phyloP scores from a whole-genome alignment of 1,284 basidiomycete species.

The Heterobasidion parviporum region DNA sequence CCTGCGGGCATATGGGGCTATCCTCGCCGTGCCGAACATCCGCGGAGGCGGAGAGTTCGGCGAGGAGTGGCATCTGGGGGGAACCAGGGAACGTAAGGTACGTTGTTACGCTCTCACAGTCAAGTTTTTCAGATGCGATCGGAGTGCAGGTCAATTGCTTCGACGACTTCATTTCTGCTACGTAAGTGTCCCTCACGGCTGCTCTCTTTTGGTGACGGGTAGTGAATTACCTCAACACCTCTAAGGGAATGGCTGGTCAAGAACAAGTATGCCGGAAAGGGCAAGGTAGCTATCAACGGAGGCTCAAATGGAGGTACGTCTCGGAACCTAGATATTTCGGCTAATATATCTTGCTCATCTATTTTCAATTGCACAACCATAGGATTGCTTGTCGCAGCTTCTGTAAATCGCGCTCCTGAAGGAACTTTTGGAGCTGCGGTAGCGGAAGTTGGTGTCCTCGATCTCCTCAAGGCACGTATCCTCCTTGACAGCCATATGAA shows the following conservation, averaged over 20 bases:
- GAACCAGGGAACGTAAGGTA: slow-evolving; percentile 64
- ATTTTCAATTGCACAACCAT: slow-evolving; percentile 1
- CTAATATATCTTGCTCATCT: slow-evolving; percentile 4
- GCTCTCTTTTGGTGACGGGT: background rate
- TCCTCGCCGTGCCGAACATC: slow-evolving; percentile 71
- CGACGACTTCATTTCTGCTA: slow-evolving; percentile 76
- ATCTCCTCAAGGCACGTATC: slow-evolving; percentile 63
- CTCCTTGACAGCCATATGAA: background rate
- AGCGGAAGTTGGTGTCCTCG: slow-evolving; percentile 76
- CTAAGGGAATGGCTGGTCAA: slow-evolving; percentile 62
- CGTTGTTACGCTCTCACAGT: slow-evolving; percentile 3
- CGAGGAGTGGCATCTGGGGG: slow-evolving; percentile 74
- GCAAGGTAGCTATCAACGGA: slow-evolving; percentile 74
- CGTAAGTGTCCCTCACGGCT: slow-evolving; percentile 33
- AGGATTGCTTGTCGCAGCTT: slow-evolving; percentile 76
- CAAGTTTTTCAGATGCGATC: background rate
- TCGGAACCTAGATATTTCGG: slow-evolving; percentile 5
- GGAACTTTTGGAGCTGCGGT: slow-evolving; percentile 75
- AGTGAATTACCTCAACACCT: background rate
- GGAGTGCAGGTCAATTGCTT: slow-evolving; percentile 59
- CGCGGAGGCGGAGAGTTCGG: slow-evolving; percentile 84
- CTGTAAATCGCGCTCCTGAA: slow-evolving; percentile 71
- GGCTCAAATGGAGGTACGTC: slow-evolving; percentile 67
- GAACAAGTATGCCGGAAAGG: slow-evolving; percentile 61
- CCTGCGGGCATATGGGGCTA: slow-evolving; percentile 64